Evolutionary conservation across 768 basidiomycete species (phyloP).

Genomic region (Tulasnella sp.): DNA sequence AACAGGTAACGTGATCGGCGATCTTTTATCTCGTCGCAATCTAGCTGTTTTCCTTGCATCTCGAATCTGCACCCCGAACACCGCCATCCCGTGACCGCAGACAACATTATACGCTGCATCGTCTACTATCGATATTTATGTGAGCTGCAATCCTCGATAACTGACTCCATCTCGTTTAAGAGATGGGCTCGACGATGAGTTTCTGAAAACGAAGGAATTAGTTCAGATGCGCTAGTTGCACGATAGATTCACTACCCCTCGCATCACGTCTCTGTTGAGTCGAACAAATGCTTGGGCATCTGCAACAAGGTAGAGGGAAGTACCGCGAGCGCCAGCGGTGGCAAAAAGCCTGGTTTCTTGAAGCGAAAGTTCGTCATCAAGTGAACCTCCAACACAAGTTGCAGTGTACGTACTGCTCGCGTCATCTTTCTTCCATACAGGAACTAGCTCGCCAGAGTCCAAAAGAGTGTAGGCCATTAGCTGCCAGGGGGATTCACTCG

Average conservation of each 20-base stretch:
- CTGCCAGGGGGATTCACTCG: not conserved
- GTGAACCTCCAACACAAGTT: not conserved
- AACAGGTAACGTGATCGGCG: no score
- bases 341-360: not conserved
- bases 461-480: not conserved
- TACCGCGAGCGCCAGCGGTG: rapidly evolving
- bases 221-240: not conserved
- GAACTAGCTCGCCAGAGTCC: not conserved
- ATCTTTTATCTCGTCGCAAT: no score
- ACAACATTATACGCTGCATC: no score
- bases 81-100: no score
- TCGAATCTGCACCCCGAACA: no score
- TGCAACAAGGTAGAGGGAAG: not conserved
- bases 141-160: no score
- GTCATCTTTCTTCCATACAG: not conserved
- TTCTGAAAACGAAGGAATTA: not conserved
- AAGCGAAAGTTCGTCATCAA: not conserved
- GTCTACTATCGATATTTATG: no score
- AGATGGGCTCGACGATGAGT: not conserved
- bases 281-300: not conserved
- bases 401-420: not conserved
- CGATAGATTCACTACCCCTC: not conserved
- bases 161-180: not conserved
- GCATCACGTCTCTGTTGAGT: not conserved
- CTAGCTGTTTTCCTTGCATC: no score